A percentile compares a stretch with the other conserved stretches of the same genome.
These are phyloP conservation scores for Thermothelomyces thermophilus DNA, from an alignment of 2,329 filamentous ascomycete genomes.

Conservation along the genomic window DNA sequence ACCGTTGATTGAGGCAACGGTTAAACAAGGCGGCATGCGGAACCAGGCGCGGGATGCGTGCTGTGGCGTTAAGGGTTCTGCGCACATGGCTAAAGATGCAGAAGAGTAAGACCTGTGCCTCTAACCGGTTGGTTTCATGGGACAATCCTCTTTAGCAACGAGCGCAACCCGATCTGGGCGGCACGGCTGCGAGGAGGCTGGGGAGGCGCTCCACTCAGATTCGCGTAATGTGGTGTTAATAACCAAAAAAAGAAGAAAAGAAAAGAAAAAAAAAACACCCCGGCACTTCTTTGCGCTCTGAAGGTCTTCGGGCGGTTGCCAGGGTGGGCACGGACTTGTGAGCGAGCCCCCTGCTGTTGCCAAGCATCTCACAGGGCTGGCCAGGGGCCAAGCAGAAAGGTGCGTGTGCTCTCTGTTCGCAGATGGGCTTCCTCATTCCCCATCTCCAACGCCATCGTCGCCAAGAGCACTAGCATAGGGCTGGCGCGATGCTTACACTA, in stretches of 20 bases:
- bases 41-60: background rate
- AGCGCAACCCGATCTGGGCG: background rate
- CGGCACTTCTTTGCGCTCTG: background rate
- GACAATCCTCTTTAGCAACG: constrained; percentile 1
- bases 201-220: constrained; percentile 13
- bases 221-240: no score
- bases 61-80: background rate
- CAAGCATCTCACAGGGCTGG: background rate
- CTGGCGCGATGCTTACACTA: no score
- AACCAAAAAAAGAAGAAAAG: no score
- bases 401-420: no score
- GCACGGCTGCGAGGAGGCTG: constrained; percentile 13
- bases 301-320: background rate
- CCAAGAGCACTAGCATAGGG: no score
- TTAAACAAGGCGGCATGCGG: background rate
- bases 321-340: constrained; percentile 6
- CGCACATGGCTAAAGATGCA: background rate
- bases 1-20: background rate
- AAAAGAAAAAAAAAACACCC: no score
- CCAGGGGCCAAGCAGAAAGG: no score
- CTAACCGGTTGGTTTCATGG: constrained; percentile 8
- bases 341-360: constrained; percentile 3
- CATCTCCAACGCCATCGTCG: no score
- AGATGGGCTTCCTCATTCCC: no score
- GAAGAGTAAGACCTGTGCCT: background rate